phyloP scores from a whole-genome alignment of 257 asterid genomes.

The Handroanthus guayacan region DNA sequence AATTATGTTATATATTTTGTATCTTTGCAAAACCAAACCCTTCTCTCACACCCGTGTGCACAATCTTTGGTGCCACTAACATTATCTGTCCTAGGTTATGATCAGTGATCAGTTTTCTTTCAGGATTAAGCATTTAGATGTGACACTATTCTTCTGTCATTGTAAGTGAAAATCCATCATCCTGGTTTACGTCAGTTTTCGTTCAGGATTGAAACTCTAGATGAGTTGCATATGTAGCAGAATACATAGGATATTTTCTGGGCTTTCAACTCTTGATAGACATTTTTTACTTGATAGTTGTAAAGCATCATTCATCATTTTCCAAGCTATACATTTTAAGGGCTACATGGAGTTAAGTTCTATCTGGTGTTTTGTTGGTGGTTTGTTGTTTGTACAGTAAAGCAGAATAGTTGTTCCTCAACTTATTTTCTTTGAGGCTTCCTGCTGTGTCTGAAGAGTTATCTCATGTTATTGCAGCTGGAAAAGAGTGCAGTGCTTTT shows the following conservation, averaged over 20 bases:
- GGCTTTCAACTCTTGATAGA: not conserved
- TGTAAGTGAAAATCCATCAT: not conserved
- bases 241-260: conserved; percentile 2
- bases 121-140: too few relatives aligned
- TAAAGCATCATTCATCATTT: not conserved
- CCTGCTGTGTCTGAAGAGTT: conserved; percentile 22
- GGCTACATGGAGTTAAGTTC: not conserved
- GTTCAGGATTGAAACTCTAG: not conserved
- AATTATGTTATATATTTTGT: not conserved
- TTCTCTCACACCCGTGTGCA: not conserved
- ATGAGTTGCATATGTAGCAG: not conserved
- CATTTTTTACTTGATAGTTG: not conserved
- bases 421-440: conserved; percentile 20
- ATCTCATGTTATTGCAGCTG: conserved; percentile 59
- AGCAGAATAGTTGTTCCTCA: conserved; percentile 11
- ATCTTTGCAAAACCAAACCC: not conserved
- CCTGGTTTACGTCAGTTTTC: not conserved
- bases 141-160: not conserved
- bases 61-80: not conserved
- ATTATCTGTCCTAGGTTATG: too few relatives aligned
- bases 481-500: conserved; percentile 93
- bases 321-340: conserved; percentile 14
- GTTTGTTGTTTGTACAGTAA: not conserved
- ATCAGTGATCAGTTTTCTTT: too few relatives aligned
- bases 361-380: conserved; percentile 3